Conservation (phyloP, 441 rosid genomes). For the Populus trichocarpa region DNA sequence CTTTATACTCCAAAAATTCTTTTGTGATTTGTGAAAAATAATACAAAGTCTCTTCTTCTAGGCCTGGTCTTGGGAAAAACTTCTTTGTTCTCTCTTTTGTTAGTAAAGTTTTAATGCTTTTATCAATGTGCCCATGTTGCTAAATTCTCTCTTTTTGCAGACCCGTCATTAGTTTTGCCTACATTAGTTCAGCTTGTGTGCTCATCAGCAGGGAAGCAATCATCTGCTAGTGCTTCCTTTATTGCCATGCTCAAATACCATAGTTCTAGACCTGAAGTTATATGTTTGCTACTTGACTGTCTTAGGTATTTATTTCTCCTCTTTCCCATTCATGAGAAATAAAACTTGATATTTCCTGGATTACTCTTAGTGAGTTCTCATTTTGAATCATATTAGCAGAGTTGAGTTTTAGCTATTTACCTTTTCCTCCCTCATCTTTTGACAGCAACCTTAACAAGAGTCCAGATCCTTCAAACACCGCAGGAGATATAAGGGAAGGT, state of each 20-base stretch:
- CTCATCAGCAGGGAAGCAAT: slow-evolving; percentile 42
- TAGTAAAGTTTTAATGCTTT: slow-evolving; percentile 4
- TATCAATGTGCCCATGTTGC: slow-evolving; percentile 5
- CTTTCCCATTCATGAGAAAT: background rate
- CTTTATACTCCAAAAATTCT: background rate
- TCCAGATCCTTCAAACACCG: slow-evolving; percentile 35
- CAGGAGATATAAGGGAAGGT: slow-evolving; percentile 42
- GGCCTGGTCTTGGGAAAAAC: background rate
- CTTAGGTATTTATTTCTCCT: slow-evolving; percentile 55
- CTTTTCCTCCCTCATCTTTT: slow-evolving; percentile 10
- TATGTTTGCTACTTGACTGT: slow-evolving; percentile 71
- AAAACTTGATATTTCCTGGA: background rate
- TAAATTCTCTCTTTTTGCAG: slow-evolving; percentile 41
- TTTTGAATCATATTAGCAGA: slow-evolving; percentile 8
- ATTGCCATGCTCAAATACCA: slow-evolving; percentile 60
- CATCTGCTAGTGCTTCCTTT: slow-evolving; percentile 51
- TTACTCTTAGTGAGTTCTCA: slow-evolving; percentile 4
- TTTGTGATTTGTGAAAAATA: background rate
- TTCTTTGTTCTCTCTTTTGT: slow-evolving; percentile 10
- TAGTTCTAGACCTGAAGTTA: slow-evolving; percentile 57
- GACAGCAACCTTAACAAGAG: slow-evolving; percentile 53
- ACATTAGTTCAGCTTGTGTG: slow-evolving; percentile 50
- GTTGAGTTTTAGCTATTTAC: slow-evolving; percentile 9
- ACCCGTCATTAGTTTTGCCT: slow-evolving; percentile 66
- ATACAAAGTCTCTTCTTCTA: background rate